phyloP scores from a whole-genome alignment of 345 rosid species.

The Schrenkiella parvula region DNA sequence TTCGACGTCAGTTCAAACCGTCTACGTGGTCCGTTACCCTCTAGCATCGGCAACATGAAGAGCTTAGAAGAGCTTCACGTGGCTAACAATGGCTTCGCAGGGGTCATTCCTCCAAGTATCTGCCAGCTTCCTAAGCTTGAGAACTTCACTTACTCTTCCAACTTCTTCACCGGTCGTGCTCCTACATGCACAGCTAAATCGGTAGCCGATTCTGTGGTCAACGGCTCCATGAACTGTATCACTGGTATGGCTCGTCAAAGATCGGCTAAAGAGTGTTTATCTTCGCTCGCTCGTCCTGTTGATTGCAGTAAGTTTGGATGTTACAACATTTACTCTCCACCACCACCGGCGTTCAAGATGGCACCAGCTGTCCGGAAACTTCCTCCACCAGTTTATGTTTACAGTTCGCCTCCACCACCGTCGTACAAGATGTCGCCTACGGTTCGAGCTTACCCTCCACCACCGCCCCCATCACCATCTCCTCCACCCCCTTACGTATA shows the following conservation, averaged over 20 bases:
- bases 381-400: constrained; percentile 33
- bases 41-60: constrained; percentile 54
- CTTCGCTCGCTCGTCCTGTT: constrained; percentile 47
- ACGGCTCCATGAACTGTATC: constrained; percentile 52
- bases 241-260: constrained; percentile 44
- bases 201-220: constrained; percentile 11
- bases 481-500: constrained; percentile 26
- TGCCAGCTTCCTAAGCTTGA: constrained; percentile 53
- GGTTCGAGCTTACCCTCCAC: constrained; percentile 21
- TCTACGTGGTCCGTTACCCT: constrained; percentile 55
- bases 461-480: constrained; percentile 23
- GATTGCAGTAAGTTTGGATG: constrained; percentile 61
- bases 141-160: constrained; percentile 62
- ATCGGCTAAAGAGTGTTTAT: constrained; percentile 52
- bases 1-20: constrained; percentile 59
- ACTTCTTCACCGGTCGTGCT: constrained; percentile 62
- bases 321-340: constrained; percentile 27
- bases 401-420: constrained; percentile 47
- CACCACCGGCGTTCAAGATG: constrained; percentile 34
- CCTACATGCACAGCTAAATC: constrained; percentile 48
- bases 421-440: constrained; percentile 35
- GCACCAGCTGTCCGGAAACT: constrained; percentile 34
- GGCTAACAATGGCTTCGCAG: constrained; percentile 57
- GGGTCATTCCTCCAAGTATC: constrained; percentile 48
- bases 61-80: constrained; percentile 64